Base-by-base conservation (phyloP, 2,329 filamentous ascomycete species). In the Blastomyces emzantsi region DNA sequence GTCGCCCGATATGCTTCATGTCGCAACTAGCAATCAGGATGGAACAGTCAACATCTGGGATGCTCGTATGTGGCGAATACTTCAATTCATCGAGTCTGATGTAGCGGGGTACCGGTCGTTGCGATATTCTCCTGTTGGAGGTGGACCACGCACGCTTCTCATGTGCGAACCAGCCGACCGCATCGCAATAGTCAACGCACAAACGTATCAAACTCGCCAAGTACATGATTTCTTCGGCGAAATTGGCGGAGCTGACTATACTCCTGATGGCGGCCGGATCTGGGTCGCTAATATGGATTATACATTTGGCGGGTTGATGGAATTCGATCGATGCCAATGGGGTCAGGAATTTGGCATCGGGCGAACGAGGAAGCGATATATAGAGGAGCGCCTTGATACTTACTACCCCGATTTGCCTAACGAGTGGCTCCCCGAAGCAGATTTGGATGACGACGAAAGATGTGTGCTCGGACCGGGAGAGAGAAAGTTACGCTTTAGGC, bases 1-100 rank as follows among this genome's bases (percentile, higher is more conserved):
- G 78, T 78, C 77, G 2, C 76, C 76, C 0, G 78, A 79, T 67
- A 78, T 79, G 73, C 73, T 74, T n/a, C 77, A 79, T 60, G 74
- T 79, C 59, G 78, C 78, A 5, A 79, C 78, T 4, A 76, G 76
- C 64, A 79, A 79, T 64, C 78, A 79, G 64, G 78, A 79, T 67
- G 77, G 77, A 62, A 77, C 76, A 3, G 74, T 77, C 45, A 78
- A 79, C 43, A 78, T 79, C 67, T 79, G 77, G 77, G 78, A 79
- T 61, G 73, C 75, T 19, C 75, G 78, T 41, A 79, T 73, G 60
- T 78, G 77, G 74, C 70, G 71, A 17, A 64, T 72, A 13, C 69
- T 79, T 0, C 70, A 76, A 64, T 77, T 69, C 4, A 74, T 79
- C 63, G 73, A 77, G 28, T 77, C 77, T 2, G 77, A 79, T 47